Evolutionary conservation across 2,329 filamentous ascomycete species (phyloP), one percentile per base, ranked within the genome.

Genomic region (Penicillium sp.): DNA sequence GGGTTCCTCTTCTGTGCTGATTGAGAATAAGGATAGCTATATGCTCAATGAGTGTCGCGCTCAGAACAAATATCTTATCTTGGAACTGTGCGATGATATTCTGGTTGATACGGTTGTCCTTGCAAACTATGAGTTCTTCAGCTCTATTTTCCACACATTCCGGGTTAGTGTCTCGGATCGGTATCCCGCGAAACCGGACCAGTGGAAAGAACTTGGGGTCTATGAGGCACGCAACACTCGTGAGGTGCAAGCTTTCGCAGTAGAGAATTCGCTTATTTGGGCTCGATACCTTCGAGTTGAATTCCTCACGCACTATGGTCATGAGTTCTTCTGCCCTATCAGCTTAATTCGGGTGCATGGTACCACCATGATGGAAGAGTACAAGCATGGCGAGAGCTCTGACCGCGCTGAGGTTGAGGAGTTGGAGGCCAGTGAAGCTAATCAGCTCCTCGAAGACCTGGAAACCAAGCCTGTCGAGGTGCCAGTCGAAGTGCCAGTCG

Each of bases 51-150:
- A 93, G 71, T 99, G 94, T 75, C 86, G 87, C 5, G 87, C 87
- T 21, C 80, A 87, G 65, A 93, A 95, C 78, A 97, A 97, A 75
- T 97, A 95, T 70, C 82, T 97, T 61, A 92, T 97, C 59, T 86
- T 99, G 59, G 94, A 99, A 76, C 81, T 99, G 31, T 97, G 91
- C 73, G 91, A 96, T 66, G 84, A 87, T 64, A 89, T 87, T 44
- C 82, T 96, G 44, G 89, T 99, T 57, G 94, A 99, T 71, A 99
- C 94, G 0, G 82, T 99, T 40, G 94, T 97, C n/a, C 82, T 99
- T 53, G 94, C 93, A 60, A 99, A 99, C 72, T 99, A 95, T 68
- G 94, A 99, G 74, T 99, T 99, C 79, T 99, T 99, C 79, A 96
- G 92, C 54, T 97, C 92, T 71, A 97, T 96, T 83, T 90, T 97